Percentiles rank a stretch among this genome's conserved stretches.
Conservation (phyloP, 306 rosid species). For the Hippophae rhamnoides region DNA sequence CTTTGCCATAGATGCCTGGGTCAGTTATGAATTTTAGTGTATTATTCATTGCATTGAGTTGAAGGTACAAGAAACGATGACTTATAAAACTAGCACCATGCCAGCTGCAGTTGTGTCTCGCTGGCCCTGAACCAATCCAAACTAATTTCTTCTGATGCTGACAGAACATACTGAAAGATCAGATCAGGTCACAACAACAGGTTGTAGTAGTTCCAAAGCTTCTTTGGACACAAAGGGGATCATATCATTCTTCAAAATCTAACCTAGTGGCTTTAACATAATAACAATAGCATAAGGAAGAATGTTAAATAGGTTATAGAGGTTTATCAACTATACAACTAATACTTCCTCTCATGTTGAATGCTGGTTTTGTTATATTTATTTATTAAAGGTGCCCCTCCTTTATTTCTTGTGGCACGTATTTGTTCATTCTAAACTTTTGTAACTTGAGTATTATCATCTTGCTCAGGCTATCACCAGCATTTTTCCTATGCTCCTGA, state of each 20-base stretch:
- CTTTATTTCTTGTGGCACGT: no score
- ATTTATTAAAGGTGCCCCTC: no score
- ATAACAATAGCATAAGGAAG: neutral
- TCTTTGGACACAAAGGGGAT: no score
- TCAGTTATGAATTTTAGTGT: no score
- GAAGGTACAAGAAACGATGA: no score
- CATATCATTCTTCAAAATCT: neutral
- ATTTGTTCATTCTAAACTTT: neutral
- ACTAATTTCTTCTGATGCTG: neutral
- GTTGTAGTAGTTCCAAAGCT: neutral
- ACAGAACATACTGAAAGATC: neutral
- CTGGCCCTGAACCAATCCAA: neutral
- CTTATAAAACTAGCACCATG: no score
- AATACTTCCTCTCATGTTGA: neutral
- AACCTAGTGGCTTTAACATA: no score
- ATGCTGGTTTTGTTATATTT: neutral
- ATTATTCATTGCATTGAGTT: no score
- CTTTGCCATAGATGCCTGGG: no score
- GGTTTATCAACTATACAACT: neutral
- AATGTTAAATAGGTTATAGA: neutral
- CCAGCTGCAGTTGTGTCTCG: no score
- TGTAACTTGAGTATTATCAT: slow-evolving; percentile 14
- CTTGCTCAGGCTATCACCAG: slow-evolving; percentile 51
- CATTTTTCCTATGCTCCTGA: slow-evolving; percentile 62
- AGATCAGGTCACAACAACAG: neutral